Percentiles rank a stretch among this genome's conserved stretches.
Conservation (phyloP, 305 asterid genomes). For the Fraxinus velutina region DNA sequence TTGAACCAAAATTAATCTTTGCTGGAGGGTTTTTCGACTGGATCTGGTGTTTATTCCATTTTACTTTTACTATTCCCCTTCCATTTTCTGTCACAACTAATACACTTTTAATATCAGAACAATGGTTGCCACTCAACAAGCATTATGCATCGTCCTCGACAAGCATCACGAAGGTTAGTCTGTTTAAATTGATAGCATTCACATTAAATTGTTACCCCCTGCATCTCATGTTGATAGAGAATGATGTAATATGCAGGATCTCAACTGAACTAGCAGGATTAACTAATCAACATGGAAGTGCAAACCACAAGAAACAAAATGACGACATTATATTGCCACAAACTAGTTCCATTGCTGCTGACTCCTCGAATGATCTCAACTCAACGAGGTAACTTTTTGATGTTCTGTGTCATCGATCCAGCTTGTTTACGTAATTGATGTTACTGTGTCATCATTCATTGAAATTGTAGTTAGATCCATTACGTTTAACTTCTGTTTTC, state of each 20-base stretch:
- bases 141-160: conserved; percentile 47
- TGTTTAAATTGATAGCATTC: neutral
- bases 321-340: conserved; percentile 36
- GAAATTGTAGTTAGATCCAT: neutral
- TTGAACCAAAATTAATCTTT: neutral
- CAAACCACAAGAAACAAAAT: conserved; percentile 40
- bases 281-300: conserved; percentile 37
- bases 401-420: neutral
- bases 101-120: conserved; percentile 34
- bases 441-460: neutral
- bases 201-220: neutral
- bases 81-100: neutral
- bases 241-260: conserved; percentile 46
- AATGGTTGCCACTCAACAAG: conserved; percentile 41
- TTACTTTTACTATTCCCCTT: neutral
- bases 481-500: neutral
- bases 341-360: conserved; percentile 32
- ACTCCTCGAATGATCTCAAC: conserved; percentile 39
- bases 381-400: conserved; percentile 39
- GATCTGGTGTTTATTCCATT: neutral
- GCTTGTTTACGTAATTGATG: neutral
- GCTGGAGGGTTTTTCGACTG: neutral
- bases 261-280: conserved; percentile 56
- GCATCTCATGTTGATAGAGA: neutral
- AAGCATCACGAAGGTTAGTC: conserved; percentile 63